Evolutionary conservation across 2,329 filamentous ascomycete species (phyloP).

Genomic region (Epichloe sp.): DNA sequence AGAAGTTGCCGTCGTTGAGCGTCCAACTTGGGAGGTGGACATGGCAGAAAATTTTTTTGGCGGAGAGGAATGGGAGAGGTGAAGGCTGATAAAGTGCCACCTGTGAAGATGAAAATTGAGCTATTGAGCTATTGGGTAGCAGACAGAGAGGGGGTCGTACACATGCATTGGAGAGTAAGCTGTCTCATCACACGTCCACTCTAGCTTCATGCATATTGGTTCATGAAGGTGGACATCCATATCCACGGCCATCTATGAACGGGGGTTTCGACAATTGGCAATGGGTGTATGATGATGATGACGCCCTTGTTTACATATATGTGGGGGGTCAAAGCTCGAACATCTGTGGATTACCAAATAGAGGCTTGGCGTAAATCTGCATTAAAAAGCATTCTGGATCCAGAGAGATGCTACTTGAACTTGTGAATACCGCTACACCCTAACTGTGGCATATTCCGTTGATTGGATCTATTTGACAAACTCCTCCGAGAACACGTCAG

Average conservation of each 20-base stretch:
- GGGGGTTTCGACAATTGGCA: neutral
- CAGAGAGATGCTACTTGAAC: no score
- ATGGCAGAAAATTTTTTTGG: conserved; percentile 58
- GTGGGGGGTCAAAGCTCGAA: no score
- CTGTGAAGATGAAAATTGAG: neutral
- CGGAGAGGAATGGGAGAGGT: conserved; percentile 38
- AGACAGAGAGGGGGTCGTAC: neutral
- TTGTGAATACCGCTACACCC: no score
- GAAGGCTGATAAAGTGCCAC: conserved; percentile 1
- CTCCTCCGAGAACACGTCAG: no score
- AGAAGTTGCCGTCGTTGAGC: conserved; percentile 81
- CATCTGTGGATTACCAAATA: no score
- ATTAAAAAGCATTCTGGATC: no score
- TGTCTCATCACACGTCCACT: neutral
- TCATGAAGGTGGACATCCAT: neutral
- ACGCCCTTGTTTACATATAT: neutral
- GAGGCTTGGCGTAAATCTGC: no score
- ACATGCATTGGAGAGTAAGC: neutral
- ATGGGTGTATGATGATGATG: neutral
- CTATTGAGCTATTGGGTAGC: no score
- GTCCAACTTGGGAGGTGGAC: conserved; percentile 73
- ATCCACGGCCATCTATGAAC: neutral
- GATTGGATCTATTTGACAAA: no score
- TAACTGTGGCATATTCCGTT: no score
- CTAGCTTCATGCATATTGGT: neutral